Percentiles rank a stretch among this genome's conserved stretches.
Conservation (phyloP, 768 basidiomycete genomes). For the Tricholoma hemisulphureum region DNA sequence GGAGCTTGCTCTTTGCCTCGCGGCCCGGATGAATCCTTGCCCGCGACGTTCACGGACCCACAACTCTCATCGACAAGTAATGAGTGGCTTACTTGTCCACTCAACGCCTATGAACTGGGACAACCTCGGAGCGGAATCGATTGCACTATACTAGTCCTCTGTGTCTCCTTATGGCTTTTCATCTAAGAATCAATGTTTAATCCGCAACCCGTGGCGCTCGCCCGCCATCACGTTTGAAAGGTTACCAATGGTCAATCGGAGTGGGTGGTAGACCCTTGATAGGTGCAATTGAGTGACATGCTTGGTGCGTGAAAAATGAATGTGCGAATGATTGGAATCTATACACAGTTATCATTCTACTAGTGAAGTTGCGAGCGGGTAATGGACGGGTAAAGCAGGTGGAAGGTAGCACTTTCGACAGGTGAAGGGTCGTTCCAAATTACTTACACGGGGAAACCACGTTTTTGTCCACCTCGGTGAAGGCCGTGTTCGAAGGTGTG, state of each 20-base stretch:
- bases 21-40: conserved; percentile 18
- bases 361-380: neutral
- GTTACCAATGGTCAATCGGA: neutral
- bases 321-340: neutral
- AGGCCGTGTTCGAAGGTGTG: neutral
- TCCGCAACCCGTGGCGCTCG: neutral
- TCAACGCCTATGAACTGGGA: neutral
- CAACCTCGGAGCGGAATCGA: neutral
- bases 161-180: neutral
- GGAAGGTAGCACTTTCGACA: neutral
- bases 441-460: neutral
- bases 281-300: neutral
- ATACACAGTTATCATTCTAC: neutral
- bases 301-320: neutral
- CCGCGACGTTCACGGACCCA: conserved; percentile 33
- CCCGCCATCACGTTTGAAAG: neutral
- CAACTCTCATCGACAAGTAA: too few relatives aligned
- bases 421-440: neutral
- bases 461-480: conserved; percentile 3
- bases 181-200: neutral
- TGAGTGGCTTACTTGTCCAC: too few relatives aligned
- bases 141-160: neutral
- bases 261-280: neutral
- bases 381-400: neutral
- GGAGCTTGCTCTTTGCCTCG: conserved; percentile 1